Evolutionary conservation across 805 yeast genomes (phyloP).

Genomic region (Lachancea lanzarotensis): DNA sequence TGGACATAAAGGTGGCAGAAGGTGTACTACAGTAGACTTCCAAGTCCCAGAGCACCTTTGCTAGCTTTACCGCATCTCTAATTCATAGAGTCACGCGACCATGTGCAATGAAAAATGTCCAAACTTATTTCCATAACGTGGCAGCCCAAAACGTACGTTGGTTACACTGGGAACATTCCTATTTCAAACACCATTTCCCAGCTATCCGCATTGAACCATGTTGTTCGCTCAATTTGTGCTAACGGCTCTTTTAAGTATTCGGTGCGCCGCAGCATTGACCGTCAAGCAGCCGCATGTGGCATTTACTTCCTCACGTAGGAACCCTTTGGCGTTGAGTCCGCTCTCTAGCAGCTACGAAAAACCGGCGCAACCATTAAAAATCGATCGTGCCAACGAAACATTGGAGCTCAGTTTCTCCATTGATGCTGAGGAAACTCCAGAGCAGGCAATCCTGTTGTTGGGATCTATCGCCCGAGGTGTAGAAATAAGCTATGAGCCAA

Average conservation of each 20-base stretch:
- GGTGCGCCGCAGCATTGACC: constrained; percentile 5
- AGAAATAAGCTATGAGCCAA: constrained; percentile 20
- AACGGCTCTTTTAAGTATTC: neutral
- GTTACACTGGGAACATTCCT: neutral
- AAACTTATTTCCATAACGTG: neutral
- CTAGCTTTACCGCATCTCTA: neutral
- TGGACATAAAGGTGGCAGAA: neutral
- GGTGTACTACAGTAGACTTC: neutral
- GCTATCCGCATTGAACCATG: neutral
- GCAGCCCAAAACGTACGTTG: neutral
- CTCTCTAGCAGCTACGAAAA: constrained; percentile 3
- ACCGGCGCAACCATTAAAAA: constrained; percentile 8
- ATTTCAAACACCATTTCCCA: neutral
- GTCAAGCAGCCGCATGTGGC: constrained; percentile 13
- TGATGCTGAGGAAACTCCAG: constrained; percentile 12
- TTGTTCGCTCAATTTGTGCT: neutral
- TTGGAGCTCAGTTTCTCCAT: constrained; percentile 20
- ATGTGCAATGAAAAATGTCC: neutral
- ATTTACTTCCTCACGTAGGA: constrained; percentile 11
- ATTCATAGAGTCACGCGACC: neutral
- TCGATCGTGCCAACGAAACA: constrained; percentile 13
- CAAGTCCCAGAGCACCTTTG: no score
- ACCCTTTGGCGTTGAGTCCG: constrained; percentile 8
- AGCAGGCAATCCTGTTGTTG: constrained; percentile 21
- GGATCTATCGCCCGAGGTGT: constrained; percentile 22